phyloP scores from a whole-genome alignment of 129 eudicot genomes.

The Ambrosia trifida region DNA sequence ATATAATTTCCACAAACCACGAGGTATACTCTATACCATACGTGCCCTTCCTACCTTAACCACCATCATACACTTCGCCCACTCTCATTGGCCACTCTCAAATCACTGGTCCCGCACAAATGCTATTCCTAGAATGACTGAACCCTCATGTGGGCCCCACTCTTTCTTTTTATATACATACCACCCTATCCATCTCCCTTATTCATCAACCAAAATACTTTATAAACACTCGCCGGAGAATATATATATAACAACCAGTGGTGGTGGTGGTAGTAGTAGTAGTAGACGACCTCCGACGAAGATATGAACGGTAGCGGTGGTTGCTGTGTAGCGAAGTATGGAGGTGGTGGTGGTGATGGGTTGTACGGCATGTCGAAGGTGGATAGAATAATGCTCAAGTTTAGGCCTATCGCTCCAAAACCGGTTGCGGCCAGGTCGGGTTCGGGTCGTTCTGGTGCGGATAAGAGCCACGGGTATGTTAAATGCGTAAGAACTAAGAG shows the following conservation, averaged over 20 bases:
- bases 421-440: slow-evolving; percentile 46
- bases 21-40: not conserved
- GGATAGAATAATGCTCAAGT: slow-evolving; percentile 69
- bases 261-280: not conserved
- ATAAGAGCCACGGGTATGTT: slow-evolving; percentile 31
- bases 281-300: not conserved
- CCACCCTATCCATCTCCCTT: slow-evolving; percentile 16
- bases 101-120: slow-evolving; percentile 32
- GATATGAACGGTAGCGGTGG: slow-evolving; percentile 58
- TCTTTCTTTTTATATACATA: slow-evolving; percentile 29
- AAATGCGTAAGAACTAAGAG: slow-evolving; percentile 51
- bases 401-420: slow-evolving; percentile 88
- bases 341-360: slow-evolving; percentile 27
- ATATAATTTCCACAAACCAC: slow-evolving; percentile 18
- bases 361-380: slow-evolving; percentile 49
- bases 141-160: slow-evolving; percentile 41
- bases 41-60: slow-evolving; percentile 43
- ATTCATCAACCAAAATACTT: not conserved
- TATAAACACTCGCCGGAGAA: not conserved
- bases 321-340: slow-evolving; percentile 68
- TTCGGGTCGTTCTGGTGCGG: slow-evolving; percentile 40
- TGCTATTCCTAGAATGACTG: not conserved
- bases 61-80: slow-evolving; percentile 41
- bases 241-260: not conserved
- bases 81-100: slow-evolving; percentile 29